Percentiles rank a stretch among this genome's conserved stretches.
Evolutionary conservation across 1,139 yeast species (phyloP).

Genomic region (Kodamaea plutei): DNA sequence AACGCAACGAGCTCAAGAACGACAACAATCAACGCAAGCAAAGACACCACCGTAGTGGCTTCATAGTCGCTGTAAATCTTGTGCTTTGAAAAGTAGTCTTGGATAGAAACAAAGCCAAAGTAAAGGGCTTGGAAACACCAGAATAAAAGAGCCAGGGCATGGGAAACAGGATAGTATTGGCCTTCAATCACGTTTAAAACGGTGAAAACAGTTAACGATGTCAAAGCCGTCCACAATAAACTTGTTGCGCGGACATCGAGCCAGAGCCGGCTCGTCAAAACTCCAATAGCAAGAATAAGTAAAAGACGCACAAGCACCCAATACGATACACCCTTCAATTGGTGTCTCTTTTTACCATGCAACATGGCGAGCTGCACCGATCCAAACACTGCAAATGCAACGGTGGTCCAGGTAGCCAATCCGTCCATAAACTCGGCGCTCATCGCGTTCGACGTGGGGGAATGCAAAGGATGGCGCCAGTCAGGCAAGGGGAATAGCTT

Average conservation of each 20-base stretch:
- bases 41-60: constrained; percentile 2
- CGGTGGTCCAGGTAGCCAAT: constrained; percentile 4
- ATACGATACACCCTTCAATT: too few species aligned
- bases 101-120: constrained; percentile 10
- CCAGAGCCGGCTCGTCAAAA: background rate
- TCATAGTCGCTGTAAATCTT: constrained; percentile 9
- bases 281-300: background rate
- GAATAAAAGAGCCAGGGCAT: constrained; percentile 13
- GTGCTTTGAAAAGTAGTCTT: constrained; percentile 17
- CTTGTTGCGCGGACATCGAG: background rate
- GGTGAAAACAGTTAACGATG: constrained; percentile 4
- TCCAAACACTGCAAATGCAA: constrained; percentile 12
- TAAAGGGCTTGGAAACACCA: constrained; percentile 9
- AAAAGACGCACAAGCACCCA: background rate
- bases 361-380: too few species aligned
- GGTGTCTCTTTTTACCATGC: too few species aligned
- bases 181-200: constrained; percentile 11
- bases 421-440: constrained; percentile 14
- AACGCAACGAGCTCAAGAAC: constrained; percentile 16
- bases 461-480: constrained; percentile 14
- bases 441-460: constrained; percentile 14
- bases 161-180: constrained; percentile 7
- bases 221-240: background rate
- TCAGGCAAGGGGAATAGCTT: constrained; percentile 2
- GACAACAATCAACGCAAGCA: constrained; percentile 11